Evolutionary conservation across 1,139 yeast genomes (phyloP), one percentile per base, ranked within the genome.

Genomic region (Blastobotrys persicus): DNA sequence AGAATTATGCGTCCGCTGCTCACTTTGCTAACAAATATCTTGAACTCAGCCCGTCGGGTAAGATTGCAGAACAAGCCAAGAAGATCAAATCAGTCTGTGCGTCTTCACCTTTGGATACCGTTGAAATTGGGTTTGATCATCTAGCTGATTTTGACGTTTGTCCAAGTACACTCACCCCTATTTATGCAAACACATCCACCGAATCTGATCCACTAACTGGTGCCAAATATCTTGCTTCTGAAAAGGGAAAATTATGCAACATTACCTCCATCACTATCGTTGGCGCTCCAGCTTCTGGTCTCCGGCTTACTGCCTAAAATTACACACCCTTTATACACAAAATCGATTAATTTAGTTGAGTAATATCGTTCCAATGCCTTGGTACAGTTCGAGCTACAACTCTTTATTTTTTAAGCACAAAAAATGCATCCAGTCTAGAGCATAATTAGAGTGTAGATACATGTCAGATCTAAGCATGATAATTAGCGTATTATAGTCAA

Each of bases 261-360:
- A 82, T 94, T 55, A 87, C 97, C 4, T 71, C 76, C 42, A 75
- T 94, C 56, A 85, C 97, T 5, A 73, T 78, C 48, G 81, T 94
- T 56, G 98, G 98, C 20, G 88, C 89, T n/a, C 87, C 94, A 23
- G 95, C 96, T n/a, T 85, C 96, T 26, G 98, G 98, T 18, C 78
- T 91, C 62, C 81, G 94, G 19, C 49, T 55, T 40, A 16, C 31
- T 9, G 53, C 51, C 20, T 50, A 50, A 34, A 9, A 3, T 35
- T n/a, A n/a, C n/a, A n/a, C n/a, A n/a, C n/a, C n/a, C n/a, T n/a
- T n/a, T n/a, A n/a, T n/a, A n/a, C n/a, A n/a, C n/a, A n/a, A n/a
- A n/a, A n/a, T n/a, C n/a, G n/a, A n/a, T n/a, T n/a, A n/a, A n/a
- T n/a, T n/a, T n/a, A n/a, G n/a, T n/a, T n/a, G n/a, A n/a, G n/a